Conservation (phyloP, 2,329 filamentous ascomycete species). For the Trichoderma afroharzianum region DNA sequence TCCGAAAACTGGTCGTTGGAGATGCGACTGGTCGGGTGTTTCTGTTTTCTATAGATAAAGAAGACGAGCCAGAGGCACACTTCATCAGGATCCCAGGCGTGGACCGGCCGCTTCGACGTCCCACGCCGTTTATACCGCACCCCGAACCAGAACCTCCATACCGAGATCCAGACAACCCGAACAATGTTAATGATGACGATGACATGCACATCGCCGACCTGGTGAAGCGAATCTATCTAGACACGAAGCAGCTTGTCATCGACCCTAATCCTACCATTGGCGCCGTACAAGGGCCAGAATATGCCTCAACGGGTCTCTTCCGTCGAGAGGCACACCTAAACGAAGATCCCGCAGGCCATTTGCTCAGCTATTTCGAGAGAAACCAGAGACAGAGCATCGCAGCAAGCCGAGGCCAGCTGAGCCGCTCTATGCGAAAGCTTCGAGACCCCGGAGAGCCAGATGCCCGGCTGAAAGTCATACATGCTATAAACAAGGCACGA, state of each 20-base stretch:
- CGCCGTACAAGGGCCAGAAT: conserved; percentile 53
- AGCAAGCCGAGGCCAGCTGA: conserved; percentile 25
- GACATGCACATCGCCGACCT: conserved; percentile 23
- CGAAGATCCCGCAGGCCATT: conserved; percentile 39
- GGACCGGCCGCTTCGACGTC: conserved; percentile 39
- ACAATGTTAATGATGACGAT: conserved; percentile 11
- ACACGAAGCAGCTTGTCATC: conserved; percentile 38
- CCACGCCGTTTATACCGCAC: conserved; percentile 49
- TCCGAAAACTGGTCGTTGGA: conserved; percentile 53
- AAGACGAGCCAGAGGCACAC: conserved; percentile 34
- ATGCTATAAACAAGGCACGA: conserved; percentile 26
- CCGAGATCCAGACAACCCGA: conserved; percentile 20
- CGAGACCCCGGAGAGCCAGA: conserved; percentile 20
- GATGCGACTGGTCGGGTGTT: conserved; percentile 60
- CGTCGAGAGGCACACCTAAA: conserved; percentile 47
- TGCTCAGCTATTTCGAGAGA: conserved; percentile 43
- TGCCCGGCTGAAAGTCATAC: conserved; percentile 16
- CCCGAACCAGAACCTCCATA: conserved; percentile 44
- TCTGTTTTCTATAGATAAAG: conserved; percentile 48
- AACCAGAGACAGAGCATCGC: conserved; percentile 42
- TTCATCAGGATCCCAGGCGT: conserved; percentile 37
- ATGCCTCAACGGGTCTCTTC: conserved; percentile 45
- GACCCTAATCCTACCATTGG: conserved; percentile 48
- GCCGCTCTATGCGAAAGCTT: conserved; percentile 28
- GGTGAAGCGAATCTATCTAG: conserved; percentile 33